Base-by-base conservation (phyloP, 768 basidiomycete species). In the Mycena haematopus region DNA sequence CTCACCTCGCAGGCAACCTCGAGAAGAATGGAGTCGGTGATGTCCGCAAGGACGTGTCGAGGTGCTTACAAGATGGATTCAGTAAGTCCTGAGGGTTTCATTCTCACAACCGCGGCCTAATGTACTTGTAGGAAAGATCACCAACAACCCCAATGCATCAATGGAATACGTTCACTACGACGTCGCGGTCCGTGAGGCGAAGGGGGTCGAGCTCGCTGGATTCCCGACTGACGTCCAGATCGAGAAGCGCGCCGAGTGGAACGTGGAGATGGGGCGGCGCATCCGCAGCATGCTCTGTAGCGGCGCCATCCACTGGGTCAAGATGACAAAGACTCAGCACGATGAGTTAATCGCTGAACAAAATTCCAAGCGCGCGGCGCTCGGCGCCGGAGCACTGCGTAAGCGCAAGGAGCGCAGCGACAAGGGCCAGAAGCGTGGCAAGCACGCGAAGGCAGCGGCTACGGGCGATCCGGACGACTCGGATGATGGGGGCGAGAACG, bases 81-180 rank as follows among this genome's bases (percentile, higher is more conserved):
- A n/a, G n/a, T n/a, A n/a, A n/a, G n/a, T n/a, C n/a, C n/a, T n/a
- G n/a, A n/a, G n/a, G n/a, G n/a, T n/a, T n/a, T n/a, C n/a, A n/a
- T n/a, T n/a, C n/a, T n/a, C n/a, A n/a, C n/a, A n/a, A n/a, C n/a
- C n/a, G n/a, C n/a, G n/a, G n/a, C n/a, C n/a, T n/a, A n/a, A n/a
- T n/a, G n/a, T n/a, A n/a, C n/a, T n/a, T 42, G 10, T 14, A 56
- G 54, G 27, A 15, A 21, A 31, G 17, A 15, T 46, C 54, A 56
- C n/a, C 0, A 45, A 44, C 19, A 45, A 56, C 25, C 6, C 1
- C 19, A 11, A 1, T 1, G 0, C n/a, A 9, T 8, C 13, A 6
- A 54, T 54, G 53, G 38, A 42, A 9, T 54, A 54, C 53, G 24
- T 54, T 1, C 14, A 54, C 21, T 54, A 54, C 53, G 38, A 54